Percentiles rank a stretch among this genome's conserved stretches.
These are phyloP conservation scores for Parachaetomium inaequale DNA, from an alignment of 495 filamentous ascomycete genomes.

Conservation along the genomic window DNA sequence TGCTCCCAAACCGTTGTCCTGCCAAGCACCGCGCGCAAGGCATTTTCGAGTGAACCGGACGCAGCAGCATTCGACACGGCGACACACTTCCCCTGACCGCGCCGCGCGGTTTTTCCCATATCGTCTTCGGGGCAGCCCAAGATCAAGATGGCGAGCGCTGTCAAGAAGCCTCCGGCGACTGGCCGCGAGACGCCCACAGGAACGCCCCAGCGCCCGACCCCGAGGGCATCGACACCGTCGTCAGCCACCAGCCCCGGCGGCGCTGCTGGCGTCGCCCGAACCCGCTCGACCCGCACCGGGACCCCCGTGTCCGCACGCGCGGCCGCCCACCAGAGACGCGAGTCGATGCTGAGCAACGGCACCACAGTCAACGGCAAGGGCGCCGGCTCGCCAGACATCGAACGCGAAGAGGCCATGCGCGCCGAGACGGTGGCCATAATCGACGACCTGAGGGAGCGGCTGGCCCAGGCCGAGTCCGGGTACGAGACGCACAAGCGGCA, in stretches of 20 bases:
- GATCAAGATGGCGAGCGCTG: conserved; percentile 37
- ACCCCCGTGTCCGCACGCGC: conserved; percentile 68
- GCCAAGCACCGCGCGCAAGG: conserved; percentile 4
- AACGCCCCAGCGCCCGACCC: conserved; percentile 29
- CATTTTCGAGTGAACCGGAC: background rate
- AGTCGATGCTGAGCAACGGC: conserved; percentile 59
- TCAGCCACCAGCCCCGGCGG: conserved; percentile 27
- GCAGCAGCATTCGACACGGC: background rate
- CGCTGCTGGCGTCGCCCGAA: conserved; percentile 40
- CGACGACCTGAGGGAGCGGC: conserved; percentile 76
- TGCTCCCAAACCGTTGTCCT: background rate
- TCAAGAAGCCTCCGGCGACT: conserved; percentile 42
- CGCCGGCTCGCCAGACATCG: conserved; percentile 44
- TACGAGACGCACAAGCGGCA: conserved; percentile 83
- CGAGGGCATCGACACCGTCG: conserved; percentile 40
- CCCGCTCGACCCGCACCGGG: conserved; percentile 49
- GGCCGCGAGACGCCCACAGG: conserved; percentile 39
- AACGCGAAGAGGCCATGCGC: conserved; percentile 53
- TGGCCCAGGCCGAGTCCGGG: conserved; percentile 73
- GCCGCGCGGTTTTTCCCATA: conserved; percentile 1
- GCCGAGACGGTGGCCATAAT: conserved; percentile 72
- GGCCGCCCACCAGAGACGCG: conserved; percentile 56
- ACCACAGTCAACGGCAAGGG: conserved; percentile 47
- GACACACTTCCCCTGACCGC: background rate
- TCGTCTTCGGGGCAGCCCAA: background rate